Evolutionary conservation across 116 monocot genomes (phyloP), one percentile per base, ranked within the genome.

Genomic region (Zostera marina): DNA sequence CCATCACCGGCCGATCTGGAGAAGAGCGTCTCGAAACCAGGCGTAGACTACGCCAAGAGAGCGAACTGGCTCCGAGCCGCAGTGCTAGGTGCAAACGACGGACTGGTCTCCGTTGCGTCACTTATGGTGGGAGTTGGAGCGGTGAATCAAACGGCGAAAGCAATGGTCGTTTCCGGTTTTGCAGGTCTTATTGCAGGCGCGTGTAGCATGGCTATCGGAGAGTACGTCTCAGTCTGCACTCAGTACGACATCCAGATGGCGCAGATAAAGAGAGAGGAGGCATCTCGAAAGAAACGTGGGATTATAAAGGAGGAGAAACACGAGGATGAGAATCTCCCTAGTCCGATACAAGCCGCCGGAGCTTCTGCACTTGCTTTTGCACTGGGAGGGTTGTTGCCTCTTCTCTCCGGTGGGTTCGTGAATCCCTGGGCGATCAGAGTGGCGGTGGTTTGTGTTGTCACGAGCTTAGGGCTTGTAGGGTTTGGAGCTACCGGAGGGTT

Each of bases 361-460:
- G 76, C 71, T 3, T 76, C 76, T 41, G 70, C 71, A 10, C 32
- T 70, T 51, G 66, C 76, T 19, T 76, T 76, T 39, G 40, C 66
- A 14, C 0, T 66, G n/a, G 70, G 75, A 7, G 75, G 63, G 0
- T 4, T 62, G 48, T 11, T 70, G 61, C 74, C 74, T 1, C 62
- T 81, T 15, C 39, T 74, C 20, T 67, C 81, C 0, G 81, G 77
- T 7, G 81, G 71, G 56, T 81, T 81, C 42, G 62, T 81, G 3
- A 22, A 45, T 48, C 8, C 60, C 0, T 81, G 70, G 74, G 68
- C 57, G 11, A 52, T 15, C 3, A 56, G 77, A 15, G 60, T 81
- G 12, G 81, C 41, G 39, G 68, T 44, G 4, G 81, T 81, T 44
- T 60, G 60, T 20, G 65, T 23, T 0, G 81, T 59, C 55, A 72